These are phyloP conservation scores for Ustilago esculenta DNA, from an alignment of 1,284 basidiomycete genomes.

Conservation along the genomic window DNA sequence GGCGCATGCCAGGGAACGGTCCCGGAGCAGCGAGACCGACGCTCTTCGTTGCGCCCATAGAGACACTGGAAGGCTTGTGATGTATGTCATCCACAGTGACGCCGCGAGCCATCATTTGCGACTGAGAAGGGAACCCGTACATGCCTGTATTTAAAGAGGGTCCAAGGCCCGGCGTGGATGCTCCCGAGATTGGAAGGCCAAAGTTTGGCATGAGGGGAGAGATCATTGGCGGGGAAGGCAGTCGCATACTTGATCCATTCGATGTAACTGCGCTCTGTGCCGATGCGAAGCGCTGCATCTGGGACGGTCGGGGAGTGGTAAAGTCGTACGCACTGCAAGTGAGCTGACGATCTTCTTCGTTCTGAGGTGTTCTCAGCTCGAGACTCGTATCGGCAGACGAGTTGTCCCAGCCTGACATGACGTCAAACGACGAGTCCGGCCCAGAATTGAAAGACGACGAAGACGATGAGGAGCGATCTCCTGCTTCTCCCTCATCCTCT, in stretches of 20 bases:
- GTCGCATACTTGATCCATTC: constrained; percentile 7
- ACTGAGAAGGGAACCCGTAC: constrained; percentile 21
- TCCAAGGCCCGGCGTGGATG: constrained; percentile 25
- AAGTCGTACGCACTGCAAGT: constrained; percentile 25
- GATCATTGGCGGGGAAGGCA: constrained; percentile 36
- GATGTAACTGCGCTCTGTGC: constrained; percentile 12
- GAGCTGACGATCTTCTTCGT: constrained; percentile 31
- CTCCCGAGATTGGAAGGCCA: constrained; percentile 22
- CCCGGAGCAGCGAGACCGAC: neutral
- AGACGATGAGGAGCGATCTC: constrained; percentile 26
- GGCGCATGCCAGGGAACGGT: constrained; percentile 21
- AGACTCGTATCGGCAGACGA: constrained; percentile 29
- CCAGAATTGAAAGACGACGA: constrained; percentile 33
- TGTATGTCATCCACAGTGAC: constrained; percentile 32
- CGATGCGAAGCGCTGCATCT: constrained; percentile 43
- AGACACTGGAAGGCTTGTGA: constrained; percentile 26
- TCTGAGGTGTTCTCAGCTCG: constrained; percentile 38
- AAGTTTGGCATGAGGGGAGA: constrained; percentile 42
- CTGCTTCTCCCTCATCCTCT: constrained; percentile 24
- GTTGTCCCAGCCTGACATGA: constrained; percentile 37
- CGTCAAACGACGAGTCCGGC: constrained; percentile 32
- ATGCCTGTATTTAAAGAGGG: constrained; percentile 1
- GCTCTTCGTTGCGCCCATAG: neutral
- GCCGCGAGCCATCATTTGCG: constrained; percentile 10
- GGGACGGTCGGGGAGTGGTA: constrained; percentile 37